Evolutionary conservation across 768 basidiomycete species (phyloP), one percentile per base, ranked within the genome.

Genomic region (Phaeotremella fagi): DNA sequence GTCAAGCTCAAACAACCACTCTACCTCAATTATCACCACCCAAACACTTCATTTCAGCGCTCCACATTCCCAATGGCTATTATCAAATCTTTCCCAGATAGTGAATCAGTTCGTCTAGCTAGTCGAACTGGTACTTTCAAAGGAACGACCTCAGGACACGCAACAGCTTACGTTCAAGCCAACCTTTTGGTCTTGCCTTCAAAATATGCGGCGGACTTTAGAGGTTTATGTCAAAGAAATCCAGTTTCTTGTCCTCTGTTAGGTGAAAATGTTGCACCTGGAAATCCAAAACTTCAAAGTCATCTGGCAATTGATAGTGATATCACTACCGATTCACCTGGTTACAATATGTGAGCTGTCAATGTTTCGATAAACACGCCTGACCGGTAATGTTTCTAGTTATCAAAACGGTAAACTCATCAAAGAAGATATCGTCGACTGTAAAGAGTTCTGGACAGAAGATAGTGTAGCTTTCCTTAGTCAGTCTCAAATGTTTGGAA

Each of bases 201-300:
- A 12, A 52, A 41, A 41, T 65, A 61, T 45, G 70, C 65, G 5
- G 50, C 35, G 28, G 65, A 72, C 54, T 72, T 72, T 33, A 50
- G 70, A 14, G 31, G 35, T 4, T 50, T 72, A 0, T 72, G 70
- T 45, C 29, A 41, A n/a, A 61, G 60, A 12, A 72, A 72, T 25
- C 70, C 70, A 0, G 64, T 69, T 4, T 57, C 64, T n/a, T 71
- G 69, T 33, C 67, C 67, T 3, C 45, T 68, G 5, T 53, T 71
- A 4, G 70, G 66, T 9, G 67, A 69, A 45, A 67, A 56, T n/a
- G 38, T 41, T 24, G 48, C 42, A 27, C 57, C 48, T 0, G 70
- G 67, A 14, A 54, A 71, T 26, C 57, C 60, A 24, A 55, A 29
- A 1, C 44, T 71, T 6, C 64, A 61, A 0, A 2, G 27, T 3